Base-by-base conservation (phyloP, 2,329 filamentous ascomycete species). In the Penicillium fuscoglaucum region DNA sequence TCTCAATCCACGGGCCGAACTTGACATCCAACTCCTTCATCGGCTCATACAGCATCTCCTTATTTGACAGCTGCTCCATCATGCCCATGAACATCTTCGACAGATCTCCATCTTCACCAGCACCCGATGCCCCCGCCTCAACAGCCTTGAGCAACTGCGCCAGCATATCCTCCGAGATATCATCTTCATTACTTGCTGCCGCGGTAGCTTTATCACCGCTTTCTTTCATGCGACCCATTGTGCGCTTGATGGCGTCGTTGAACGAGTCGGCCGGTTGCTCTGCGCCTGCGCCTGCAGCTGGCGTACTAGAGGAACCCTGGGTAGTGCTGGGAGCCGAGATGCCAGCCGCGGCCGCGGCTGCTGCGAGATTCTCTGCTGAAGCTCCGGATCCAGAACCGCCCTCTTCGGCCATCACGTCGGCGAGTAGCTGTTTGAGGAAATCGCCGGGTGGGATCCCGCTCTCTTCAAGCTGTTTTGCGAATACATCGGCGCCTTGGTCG, bases 41-140 rank as follows among this genome's bases (percentile, higher is more conserved):
- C 2, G 95, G 95, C 78, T 99, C 93, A 73, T 98, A 98, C 51
- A 99, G 78, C 62, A 99, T 97, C 67, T 98, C 95, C 80, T 96
- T 98, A 76, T 96, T 96, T 4, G 95, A 98, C 62, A 99, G 83
- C 76, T 99, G 93, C 78, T 98, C 91, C 93, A 99, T 98, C 91
- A 98, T 96, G 54, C 90, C 90, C 83, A 96, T 86, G 59, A 99
- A 84, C 87, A 98, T 91, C 78, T 96, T 93, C 57, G 91, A 92
- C 69, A 98, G 90, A 67, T 96, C 92, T 68, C 95, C 92, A 57
- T 97, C 91, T 59, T 80, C 78, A 10, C 84, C 87, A 0, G 75
- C 81, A 6, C 77, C 80, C 0, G 80, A 75, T 26, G 82, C 83
- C 8, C 86, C 82, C 24, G 84, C 83, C 69, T 91, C 89, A 79